Conservation (phyloP, 2,329 filamentous ascomycete genomes). For the Colletotrichum ledebouriae region DNA sequence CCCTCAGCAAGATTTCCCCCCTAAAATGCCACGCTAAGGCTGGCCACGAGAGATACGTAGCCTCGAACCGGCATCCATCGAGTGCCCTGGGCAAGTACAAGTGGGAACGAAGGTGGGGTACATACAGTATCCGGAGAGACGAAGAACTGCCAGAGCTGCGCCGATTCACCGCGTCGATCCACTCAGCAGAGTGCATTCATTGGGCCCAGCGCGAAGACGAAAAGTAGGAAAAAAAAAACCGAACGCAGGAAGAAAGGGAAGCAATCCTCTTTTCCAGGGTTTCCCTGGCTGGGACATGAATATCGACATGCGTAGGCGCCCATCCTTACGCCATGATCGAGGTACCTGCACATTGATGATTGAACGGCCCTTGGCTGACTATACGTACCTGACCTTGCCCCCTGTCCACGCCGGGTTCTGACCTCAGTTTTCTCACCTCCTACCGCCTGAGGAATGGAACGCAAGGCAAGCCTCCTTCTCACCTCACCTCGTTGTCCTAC, state of each 20-base stretch:
- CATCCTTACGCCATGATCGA: constrained; percentile 1
- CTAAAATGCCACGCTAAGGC: constrained; percentile 30
- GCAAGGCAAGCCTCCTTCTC: constrained; percentile 11
- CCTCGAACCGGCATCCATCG: not conserved
- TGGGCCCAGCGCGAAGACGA: not conserved
- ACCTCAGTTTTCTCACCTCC: constrained; percentile 19
- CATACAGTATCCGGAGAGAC: constrained; percentile 14
- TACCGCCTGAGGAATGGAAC: not conserved
- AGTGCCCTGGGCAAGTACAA: not conserved
- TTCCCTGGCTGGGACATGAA: constrained; percentile 4
- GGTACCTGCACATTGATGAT: not conserved
- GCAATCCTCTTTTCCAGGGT: not conserved
- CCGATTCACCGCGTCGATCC: not conserved
- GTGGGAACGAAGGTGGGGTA: not conserved
- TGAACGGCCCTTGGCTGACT: constrained; percentile 19
- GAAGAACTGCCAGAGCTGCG: constrained; percentile 12
- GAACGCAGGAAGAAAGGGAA: not conserved
- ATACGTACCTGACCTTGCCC: constrained; percentile 17
- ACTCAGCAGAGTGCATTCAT: constrained; percentile 4
- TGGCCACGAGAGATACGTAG: constrained; percentile 16
- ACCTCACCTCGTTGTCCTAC: not conserved
- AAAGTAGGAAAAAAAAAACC: not conserved
- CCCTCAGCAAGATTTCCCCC: constrained; percentile 14
- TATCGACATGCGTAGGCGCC: not conserved
- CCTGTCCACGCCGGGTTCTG: not conserved